Percentiles rank a stretch among this genome's conserved stretches.
Evolutionary conservation across 495 filamentous ascomycete genomes (phyloP).

Genomic region (Hypomontagnella submonticulosa): DNA sequence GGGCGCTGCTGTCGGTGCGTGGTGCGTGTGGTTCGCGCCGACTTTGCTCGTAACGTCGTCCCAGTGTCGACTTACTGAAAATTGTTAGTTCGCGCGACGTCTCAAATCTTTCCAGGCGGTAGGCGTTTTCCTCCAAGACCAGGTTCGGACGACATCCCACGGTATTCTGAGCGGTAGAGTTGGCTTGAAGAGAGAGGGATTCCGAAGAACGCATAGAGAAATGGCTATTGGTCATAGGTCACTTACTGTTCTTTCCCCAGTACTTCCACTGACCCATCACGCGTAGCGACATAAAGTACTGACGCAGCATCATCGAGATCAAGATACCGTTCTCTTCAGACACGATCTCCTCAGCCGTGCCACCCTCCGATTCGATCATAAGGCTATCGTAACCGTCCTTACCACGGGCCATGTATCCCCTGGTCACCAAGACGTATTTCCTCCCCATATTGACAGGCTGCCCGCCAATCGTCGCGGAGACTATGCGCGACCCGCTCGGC

Average conservation of each 20-base stretch:
- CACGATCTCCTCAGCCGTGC: slow-evolving; percentile 78
- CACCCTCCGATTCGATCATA: slow-evolving; percentile 74
- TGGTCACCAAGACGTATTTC: slow-evolving; percentile 75
- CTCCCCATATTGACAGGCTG: slow-evolving; percentile 67
- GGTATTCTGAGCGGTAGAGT: too few species aligned
- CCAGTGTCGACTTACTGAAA: slow-evolving; percentile 69
- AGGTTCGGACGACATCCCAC: too few species aligned
- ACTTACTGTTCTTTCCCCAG: slow-evolving; percentile 62
- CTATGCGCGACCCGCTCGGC: slow-evolving; percentile 69
- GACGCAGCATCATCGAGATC: slow-evolving; percentile 83
- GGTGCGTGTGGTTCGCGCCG: slow-evolving; percentile 52
- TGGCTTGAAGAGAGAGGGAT: neutral
- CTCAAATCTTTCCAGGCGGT: neutral
- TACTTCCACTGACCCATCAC: slow-evolving; percentile 78
- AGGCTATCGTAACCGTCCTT: slow-evolving; percentile 87
- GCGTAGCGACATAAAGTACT: slow-evolving; percentile 88
- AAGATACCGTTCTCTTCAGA: slow-evolving; percentile 86
- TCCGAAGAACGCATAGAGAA: too few species aligned
- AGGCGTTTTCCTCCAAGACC: neutral
- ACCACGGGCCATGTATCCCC: slow-evolving; percentile 86
- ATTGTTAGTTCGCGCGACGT: slow-evolving; percentile 12
- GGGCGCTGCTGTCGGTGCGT: slow-evolving; percentile 47
- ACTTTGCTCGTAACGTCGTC: slow-evolving; percentile 65
- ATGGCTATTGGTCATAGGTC: slow-evolving; percentile 28
- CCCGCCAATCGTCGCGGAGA: slow-evolving; percentile 68